A percentile compares a stretch with the other conserved stretches of the same genome.
These are phyloP conservation scores for Saxophila tyrrhenica DNA, from an alignment of 495 filamentous ascomycete genomes.

Conservation along the genomic window DNA sequence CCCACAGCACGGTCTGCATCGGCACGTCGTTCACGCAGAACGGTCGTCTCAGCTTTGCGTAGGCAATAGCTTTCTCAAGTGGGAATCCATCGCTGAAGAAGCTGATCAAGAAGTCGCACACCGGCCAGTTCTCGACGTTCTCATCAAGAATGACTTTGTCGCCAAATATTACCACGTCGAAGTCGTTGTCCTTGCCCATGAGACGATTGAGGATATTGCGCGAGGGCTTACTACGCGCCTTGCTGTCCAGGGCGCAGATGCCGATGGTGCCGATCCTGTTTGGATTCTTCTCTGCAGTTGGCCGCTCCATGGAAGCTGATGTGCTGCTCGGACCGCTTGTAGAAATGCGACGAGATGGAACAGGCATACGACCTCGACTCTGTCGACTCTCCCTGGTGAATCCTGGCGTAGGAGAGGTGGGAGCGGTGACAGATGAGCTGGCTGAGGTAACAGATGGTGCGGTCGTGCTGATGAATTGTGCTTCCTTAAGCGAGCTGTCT, in stretches of 20 bases:
- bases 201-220: conserved; percentile 88
- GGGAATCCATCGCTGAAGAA: conserved; percentile 98
- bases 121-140: conserved; percentile 51
- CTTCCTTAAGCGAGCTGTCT: not conserved
- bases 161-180: conserved; percentile 93
- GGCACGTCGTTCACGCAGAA: conserved; percentile 96
- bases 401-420: not conserved
- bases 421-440: not conserved
- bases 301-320: conserved; percentile 5
- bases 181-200: conserved; percentile 70
- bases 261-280: conserved; percentile 56
- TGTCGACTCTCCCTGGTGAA: conserved; percentile 1
- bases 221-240: conserved; percentile 91
- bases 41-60: conserved; percentile 79
- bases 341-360: conserved; percentile 8
- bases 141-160: conserved; percentile 98
- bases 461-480: not conserved
- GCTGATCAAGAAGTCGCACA: conserved; percentile 85
- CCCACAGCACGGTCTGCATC: conserved; percentile 98
- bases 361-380: conserved; percentile 9
- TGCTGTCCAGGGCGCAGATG: conserved; percentile 89
- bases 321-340: conserved; percentile 24
- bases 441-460: not conserved
- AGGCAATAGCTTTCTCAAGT: conserved; percentile 91
- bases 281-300: conserved; percentile 1